Evolutionary conservation across 2,329 filamentous ascomycete genomes (phyloP).

Genomic region (Alternaria solani): DNA sequence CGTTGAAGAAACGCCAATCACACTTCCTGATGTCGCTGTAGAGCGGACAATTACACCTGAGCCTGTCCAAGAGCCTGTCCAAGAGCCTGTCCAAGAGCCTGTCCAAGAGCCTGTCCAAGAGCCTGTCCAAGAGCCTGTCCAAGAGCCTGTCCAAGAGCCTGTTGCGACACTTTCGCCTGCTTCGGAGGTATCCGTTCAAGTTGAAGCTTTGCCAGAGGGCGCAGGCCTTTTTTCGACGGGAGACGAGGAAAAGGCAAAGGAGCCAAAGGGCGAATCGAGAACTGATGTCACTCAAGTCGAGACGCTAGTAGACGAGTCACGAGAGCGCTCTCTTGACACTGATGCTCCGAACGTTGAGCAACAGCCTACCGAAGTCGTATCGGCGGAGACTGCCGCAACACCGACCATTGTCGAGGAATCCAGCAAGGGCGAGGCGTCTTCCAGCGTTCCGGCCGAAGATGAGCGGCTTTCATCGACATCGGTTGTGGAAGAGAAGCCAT

Average conservation of each 20-base stretch:
- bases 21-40: background rate
- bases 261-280: slow-evolving; percentile 30
- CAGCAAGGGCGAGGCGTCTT: background rate
- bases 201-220: background rate
- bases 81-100: too few species aligned
- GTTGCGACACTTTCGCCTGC: background rate
- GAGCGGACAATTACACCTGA: background rate
- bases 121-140: too few species aligned
- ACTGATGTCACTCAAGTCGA: slow-evolving; percentile 14
- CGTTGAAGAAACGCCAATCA: background rate
- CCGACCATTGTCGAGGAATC: background rate
- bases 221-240: slow-evolving; percentile 14
- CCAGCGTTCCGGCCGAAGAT: background rate
- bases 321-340: slow-evolving; percentile 8
- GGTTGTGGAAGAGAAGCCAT: background rate
- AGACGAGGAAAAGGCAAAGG: slow-evolving; percentile 33
- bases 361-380: background rate
- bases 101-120: too few species aligned
- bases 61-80: slow-evolving; percentile 1
- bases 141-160: slow-evolving; percentile 1
- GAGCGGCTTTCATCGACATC: background rate
- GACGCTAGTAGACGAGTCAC: slow-evolving; percentile 12
- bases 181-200: background rate
- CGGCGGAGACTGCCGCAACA: background rate
- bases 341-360: background rate